Conservation (phyloP, 164 flowering plant species). For the Magnolia officinalis region DNA sequence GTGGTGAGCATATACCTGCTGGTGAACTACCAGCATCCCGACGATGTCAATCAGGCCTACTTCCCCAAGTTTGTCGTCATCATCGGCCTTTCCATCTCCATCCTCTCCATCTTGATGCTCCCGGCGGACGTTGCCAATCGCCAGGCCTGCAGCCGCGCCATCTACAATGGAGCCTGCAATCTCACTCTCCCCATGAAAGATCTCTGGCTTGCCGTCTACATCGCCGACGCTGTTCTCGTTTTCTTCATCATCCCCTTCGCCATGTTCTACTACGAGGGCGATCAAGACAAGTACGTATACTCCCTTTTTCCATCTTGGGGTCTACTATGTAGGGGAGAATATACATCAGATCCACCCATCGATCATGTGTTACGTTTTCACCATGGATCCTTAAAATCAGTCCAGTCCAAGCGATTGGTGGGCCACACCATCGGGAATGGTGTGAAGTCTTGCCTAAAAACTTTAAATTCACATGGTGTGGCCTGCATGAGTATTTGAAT, state of each 20-base stretch:
- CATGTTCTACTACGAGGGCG: conserved; percentile 97
- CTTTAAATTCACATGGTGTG: too few relatives aligned
- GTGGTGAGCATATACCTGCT: conserved; percentile 89
- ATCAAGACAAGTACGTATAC: conserved; percentile 78
- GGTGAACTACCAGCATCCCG: conserved; percentile 93
- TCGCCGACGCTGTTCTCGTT: conserved; percentile 80
- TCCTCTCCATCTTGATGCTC: conserved; percentile 88
- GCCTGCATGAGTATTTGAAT: too few relatives aligned
- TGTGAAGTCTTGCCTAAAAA: too few relatives aligned
- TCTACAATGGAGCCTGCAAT: conserved; percentile 92
- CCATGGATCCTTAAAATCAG: too few relatives aligned
- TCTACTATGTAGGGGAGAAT: neutral
- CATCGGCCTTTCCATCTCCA: conserved; percentile 82
- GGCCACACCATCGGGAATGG: too few relatives aligned
- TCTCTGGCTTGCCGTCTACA: conserved; percentile 90
- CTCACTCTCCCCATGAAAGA: conserved; percentile 94
- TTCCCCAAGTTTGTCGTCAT: conserved; percentile 96
- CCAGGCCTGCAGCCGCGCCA: conserved; percentile 84
- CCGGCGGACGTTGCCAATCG: conserved; percentile 98
- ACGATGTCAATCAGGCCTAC: conserved; percentile 90
- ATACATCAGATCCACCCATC: too few relatives aligned
- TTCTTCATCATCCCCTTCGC: conserved; percentile 95
- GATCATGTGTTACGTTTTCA: too few relatives aligned
- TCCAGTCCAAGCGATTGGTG: too few relatives aligned
- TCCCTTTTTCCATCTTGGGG: neutral